Conservation (phyloP, 306 rosid genomes). For the Lagenaria siceraria region DNA sequence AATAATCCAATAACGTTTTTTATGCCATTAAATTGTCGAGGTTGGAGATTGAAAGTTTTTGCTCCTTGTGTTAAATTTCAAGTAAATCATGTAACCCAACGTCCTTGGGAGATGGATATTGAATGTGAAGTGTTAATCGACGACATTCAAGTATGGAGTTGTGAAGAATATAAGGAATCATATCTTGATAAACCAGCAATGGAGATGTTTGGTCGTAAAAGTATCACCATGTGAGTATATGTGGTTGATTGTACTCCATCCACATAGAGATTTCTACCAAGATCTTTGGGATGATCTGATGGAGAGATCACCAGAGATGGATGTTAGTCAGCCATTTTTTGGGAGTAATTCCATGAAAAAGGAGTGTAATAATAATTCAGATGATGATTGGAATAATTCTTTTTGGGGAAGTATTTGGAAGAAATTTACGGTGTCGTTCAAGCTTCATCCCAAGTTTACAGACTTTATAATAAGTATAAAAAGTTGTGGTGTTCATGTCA, state of each 20-base stretch:
- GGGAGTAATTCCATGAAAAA: background rate
- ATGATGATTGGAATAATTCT: no score
- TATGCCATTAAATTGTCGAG: background rate
- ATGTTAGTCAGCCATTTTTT: background rate
- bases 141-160: background rate
- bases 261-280: background rate
- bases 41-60: background rate
- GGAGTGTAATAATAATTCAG: background rate
- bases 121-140: background rate
- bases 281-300: rapidly evolving
- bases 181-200: background rate
- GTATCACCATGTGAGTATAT: background rate
- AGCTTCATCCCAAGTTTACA: no score
- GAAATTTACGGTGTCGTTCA: background rate
- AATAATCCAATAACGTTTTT: background rate
- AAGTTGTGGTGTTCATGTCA: background rate
- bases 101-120: background rate
- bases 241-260: background rate
- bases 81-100: background rate
- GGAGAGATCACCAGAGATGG: background rate
- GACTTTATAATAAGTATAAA: background rate
- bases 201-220: background rate
- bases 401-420: no score
- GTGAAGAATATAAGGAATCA: background rate
- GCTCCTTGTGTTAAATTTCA: background rate